A percentile compares a stretch with the other conserved stretches of the same genome.
Conservation (phyloP, 2,329 filamentous ascomycete genomes). For the Diaporthe vaccinii region DNA sequence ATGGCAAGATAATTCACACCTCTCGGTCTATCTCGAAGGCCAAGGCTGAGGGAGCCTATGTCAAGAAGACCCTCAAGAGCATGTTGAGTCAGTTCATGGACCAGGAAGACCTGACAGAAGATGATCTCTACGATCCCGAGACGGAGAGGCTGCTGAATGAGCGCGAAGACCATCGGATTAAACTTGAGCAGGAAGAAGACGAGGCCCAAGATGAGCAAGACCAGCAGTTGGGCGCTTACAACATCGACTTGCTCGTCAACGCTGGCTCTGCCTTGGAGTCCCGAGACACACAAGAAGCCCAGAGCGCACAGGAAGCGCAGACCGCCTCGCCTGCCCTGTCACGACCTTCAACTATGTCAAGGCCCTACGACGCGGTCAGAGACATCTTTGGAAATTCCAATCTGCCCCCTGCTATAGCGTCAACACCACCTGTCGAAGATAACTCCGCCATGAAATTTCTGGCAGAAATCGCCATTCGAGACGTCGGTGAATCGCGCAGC, state of each 20-base stretch:
- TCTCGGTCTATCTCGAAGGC: constrained; percentile 51
- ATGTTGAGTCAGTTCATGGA: constrained; percentile 45
- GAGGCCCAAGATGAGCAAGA: constrained; percentile 41
- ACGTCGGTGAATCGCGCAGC: not conserved
- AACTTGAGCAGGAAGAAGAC: constrained; percentile 45
- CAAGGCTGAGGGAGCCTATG: constrained; percentile 41
- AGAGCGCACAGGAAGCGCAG: constrained; percentile 28
- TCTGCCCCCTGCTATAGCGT: constrained; percentile 43
- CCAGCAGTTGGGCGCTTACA: constrained; percentile 31
- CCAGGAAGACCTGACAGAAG: constrained; percentile 44
- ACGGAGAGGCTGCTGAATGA: constrained; percentile 43
- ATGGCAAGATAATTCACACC: constrained; percentile 62
- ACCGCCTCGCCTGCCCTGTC: constrained; percentile 28
- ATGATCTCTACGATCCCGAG: constrained; percentile 42
- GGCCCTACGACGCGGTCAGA: constrained; percentile 60
- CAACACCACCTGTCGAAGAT: constrained; percentile 39
- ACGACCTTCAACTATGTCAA: constrained; percentile 47
- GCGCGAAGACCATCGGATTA: constrained; percentile 42
- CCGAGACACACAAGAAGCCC: constrained; percentile 37
- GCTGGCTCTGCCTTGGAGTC: constrained; percentile 36
- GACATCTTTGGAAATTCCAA: constrained; percentile 57
- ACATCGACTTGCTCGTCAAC: constrained; percentile 45
- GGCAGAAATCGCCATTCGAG: constrained; percentile 31
- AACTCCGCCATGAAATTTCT: constrained; percentile 25
- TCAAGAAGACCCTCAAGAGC: constrained; percentile 42